A percentile compares a stretch with the other conserved stretches of the same genome.
Evolutionary conservation across 805 yeast species (phyloP).

Genomic region (Candida suzukii): DNA sequence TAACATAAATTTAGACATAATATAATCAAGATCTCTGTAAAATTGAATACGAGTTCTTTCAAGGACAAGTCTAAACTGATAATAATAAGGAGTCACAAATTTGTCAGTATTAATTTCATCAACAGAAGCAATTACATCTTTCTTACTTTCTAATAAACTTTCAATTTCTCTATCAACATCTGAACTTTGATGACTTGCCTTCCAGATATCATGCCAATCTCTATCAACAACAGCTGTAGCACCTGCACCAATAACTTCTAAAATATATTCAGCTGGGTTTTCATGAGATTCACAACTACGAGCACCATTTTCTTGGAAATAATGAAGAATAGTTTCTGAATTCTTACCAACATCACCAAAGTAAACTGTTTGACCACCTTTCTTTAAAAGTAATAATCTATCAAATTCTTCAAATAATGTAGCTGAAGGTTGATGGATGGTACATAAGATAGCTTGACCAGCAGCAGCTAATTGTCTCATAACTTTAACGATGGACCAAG

Average conservation of each 20-base stretch:
- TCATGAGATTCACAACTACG: constrained; percentile 52
- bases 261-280: constrained; percentile 73
- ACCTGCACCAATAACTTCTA: constrained; percentile 74
- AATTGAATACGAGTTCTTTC: constrained; percentile 32
- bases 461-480: constrained; percentile 41
- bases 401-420: constrained; percentile 37
- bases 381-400: constrained; percentile 35
- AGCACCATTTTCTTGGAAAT: constrained; percentile 52
- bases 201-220: constrained; percentile 66
- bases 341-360: constrained; percentile 46
- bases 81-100: constrained; percentile 42
- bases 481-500: constrained; percentile 51
- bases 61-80: constrained; percentile 28
- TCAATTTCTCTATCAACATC: constrained; percentile 23
- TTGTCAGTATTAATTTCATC: constrained; percentile 9
- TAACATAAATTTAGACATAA: constrained; percentile 39
- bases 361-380: constrained; percentile 47
- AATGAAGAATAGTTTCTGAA: constrained; percentile 33
- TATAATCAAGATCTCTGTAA: constrained; percentile 43
- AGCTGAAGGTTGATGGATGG: constrained; percentile 49
- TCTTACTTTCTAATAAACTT: constrained; percentile 11
- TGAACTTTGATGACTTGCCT: constrained; percentile 20
- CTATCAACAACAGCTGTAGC: constrained; percentile 55
- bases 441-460: constrained; percentile 52
- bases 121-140: constrained; percentile 4